Evolutionary conservation across 306 rosid genomes (phyloP).

Genomic region (Cicer judaicum): DNA sequence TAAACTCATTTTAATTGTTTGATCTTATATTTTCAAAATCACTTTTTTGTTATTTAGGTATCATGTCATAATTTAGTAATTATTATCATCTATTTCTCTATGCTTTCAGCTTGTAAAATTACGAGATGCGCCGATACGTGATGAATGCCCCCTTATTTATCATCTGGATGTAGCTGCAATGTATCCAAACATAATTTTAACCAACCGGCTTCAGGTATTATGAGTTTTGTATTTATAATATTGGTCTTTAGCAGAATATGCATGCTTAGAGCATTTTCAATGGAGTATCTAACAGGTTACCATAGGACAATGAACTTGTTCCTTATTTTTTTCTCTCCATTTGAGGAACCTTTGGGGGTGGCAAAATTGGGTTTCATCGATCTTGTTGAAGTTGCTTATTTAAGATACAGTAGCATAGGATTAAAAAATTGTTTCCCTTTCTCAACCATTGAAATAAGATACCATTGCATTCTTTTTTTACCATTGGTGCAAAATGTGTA

Average conservation of each 20-base stretch:
- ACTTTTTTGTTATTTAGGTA: not conserved
- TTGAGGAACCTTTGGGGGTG: no score
- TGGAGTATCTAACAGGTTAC: no score
- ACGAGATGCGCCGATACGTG: constrained; percentile 79
- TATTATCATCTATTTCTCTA: constrained; percentile 39
- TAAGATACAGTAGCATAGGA: no score
- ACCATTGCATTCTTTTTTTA: no score
- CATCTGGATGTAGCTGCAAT: constrained; percentile 99
- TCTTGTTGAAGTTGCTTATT: no score
- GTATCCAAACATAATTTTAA: constrained; percentile 96
- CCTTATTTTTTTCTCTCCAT: no score
- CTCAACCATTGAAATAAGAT: no score
- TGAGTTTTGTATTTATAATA: constrained; percentile 30
- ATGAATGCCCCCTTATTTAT: constrained; percentile 94
- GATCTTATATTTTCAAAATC: constrained; percentile 21
- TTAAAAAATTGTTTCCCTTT: no score
- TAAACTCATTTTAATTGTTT: constrained; percentile 27
- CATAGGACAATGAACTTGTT: no score
- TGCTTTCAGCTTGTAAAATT: constrained; percentile 70
- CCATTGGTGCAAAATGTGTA: no score
- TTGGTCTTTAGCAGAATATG: constrained; percentile 42
- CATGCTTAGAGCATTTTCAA: not conserved
- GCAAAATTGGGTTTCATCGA: no score
- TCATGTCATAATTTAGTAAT: constrained; percentile 30
- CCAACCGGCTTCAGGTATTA: constrained; percentile 97